phyloP scores from a whole-genome alignment of 768 basidiomycete genomes.

The Lepiota venenata region DNA sequence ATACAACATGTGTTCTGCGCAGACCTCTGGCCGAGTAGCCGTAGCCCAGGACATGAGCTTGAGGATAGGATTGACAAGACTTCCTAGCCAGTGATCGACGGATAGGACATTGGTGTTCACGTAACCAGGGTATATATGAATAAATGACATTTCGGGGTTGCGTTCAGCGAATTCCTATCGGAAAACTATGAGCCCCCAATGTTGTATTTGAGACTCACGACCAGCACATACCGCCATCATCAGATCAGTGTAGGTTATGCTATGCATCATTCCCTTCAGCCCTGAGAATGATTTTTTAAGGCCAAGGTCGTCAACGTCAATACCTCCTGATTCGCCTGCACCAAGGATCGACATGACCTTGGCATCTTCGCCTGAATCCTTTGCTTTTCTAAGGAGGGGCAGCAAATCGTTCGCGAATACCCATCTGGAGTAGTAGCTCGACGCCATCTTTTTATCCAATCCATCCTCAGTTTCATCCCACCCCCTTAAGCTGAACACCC shows the following conservation, averaged over 20 bases:
- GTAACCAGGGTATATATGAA: slow-evolving; percentile 35
- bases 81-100: slow-evolving; percentile 20
- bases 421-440: slow-evolving; percentile 37
- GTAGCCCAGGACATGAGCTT: slow-evolving; percentile 18
- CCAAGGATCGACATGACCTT: slow-evolving; percentile 45
- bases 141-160: slow-evolving; percentile 34
- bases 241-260: slow-evolving; percentile 31
- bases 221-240: slow-evolving; percentile 27
- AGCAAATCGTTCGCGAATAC: slow-evolving; percentile 43
- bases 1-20: slow-evolving; percentile 34
- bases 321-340: slow-evolving; percentile 25
- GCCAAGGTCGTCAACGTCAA: slow-evolving; percentile 45
- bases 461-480: slow-evolving; percentile 25
- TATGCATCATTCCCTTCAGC: slow-evolving; percentile 19
- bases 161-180: slow-evolving; percentile 30
- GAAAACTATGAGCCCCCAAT: slow-evolving; percentile 28
- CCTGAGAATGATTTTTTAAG: slow-evolving; percentile 30
- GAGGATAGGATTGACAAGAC: slow-evolving; percentile 19
- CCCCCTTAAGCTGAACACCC: slow-evolving; percentile 32
- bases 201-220: slow-evolving; percentile 34
- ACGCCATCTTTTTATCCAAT: slow-evolving; percentile 25
- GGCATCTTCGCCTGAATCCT: slow-evolving; percentile 43
- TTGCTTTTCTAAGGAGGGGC: slow-evolving; percentile 40
- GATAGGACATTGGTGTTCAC: slow-evolving; percentile 29
- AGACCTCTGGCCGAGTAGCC: slow-evolving; percentile 18